A percentile compares a stretch with the other conserved stretches of the same genome.
Conservation (phyloP, 2,329 filamentous ascomycete genomes). For the Talaromyces sp. region DNA sequence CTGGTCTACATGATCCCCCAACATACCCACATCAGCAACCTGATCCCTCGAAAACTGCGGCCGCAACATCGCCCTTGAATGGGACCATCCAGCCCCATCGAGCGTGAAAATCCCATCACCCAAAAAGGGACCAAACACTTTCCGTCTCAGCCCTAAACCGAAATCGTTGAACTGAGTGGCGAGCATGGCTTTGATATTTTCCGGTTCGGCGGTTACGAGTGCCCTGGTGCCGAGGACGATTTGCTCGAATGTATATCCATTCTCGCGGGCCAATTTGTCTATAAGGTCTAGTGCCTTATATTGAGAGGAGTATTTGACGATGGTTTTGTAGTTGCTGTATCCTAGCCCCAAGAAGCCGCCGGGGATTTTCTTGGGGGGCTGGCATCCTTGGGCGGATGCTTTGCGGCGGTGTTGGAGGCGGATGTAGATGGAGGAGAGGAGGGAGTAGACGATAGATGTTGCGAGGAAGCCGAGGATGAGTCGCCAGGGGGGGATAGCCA, state of each 20-base stretch:
- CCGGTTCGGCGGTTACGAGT: conserved; percentile 20
- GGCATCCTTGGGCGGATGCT: conserved; percentile 15
- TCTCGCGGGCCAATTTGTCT: neutral
- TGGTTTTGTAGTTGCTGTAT: neutral
- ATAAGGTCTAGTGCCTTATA: neutral
- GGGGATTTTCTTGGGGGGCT: neutral
- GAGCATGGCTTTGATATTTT: conserved; percentile 20
- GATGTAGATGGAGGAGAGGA: conserved; percentile 1
- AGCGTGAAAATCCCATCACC: conserved; percentile 59
- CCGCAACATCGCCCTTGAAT: conserved; percentile 15
- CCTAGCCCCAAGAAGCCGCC: neutral
- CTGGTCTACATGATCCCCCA: conserved; percentile 58
- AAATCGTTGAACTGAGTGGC: conserved; percentile 20
- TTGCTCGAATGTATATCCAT: conserved; percentile 15
- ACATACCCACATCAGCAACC: conserved; percentile 55
- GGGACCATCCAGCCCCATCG: conserved; percentile 69
- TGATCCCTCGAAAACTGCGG: conserved; percentile 41
- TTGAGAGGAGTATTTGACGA: neutral
- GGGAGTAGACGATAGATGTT: neutral
- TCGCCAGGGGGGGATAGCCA: conserved; percentile 12
- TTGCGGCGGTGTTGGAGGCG: conserved; percentile 6
- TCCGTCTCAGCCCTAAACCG: conserved; percentile 32
- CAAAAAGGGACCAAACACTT: conserved; percentile 13
- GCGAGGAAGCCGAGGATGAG: conserved; percentile 8
- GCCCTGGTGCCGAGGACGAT: neutral